Base-by-base conservation (phyloP, 352 stramenopile genomes). In the Nothophytophthora sp. region DNA sequence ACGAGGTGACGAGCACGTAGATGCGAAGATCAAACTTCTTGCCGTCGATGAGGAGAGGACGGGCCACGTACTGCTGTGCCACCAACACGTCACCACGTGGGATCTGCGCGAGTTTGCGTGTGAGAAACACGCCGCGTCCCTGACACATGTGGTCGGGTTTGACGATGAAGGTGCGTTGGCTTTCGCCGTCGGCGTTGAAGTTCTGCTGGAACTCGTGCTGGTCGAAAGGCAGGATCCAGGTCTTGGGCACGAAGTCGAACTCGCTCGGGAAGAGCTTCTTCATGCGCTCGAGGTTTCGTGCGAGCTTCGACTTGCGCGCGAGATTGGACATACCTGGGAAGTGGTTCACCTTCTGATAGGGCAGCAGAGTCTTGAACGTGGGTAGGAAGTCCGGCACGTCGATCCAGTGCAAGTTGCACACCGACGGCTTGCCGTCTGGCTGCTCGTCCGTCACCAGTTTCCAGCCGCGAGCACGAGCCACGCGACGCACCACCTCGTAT, bases 151-250 rank as follows among this genome's bases (percentile, higher is more conserved):
- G 78, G 40, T 93, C 90, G 2, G 96, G 96, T 42, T 99, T 99
- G 30, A 99, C 73, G 47, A 99, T 99, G 50, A 97, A 99, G 3
- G 92, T 97, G 33, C 73, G 75, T 49, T 95, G 86, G 38, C 83
- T 95, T n/a, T 84, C 58, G n/a, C 91, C 94, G 37, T 90, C 80
- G 12, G 65, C 59, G 45, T 95, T 86, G 63, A 98, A 98, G 38
- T 98, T 70, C 25, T 83, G 70, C 53, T 94, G 81, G 56, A 99
- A 98, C 23, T 97, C 83, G 40, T 85, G 75, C 36, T 97, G 78
- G 54, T 98, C 93, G 39, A 95, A 89, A 16, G 96, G 96, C n/a
- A 99, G 72, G 24, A 99, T 96, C 86, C 94, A 99, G 16, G 96
- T 99, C 27, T 83, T 82, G 25, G 96, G 96, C 47, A 95, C 98